Evolutionary conservation across 257 asterid species (phyloP).

Genomic region (Cinchona pubescens): DNA sequence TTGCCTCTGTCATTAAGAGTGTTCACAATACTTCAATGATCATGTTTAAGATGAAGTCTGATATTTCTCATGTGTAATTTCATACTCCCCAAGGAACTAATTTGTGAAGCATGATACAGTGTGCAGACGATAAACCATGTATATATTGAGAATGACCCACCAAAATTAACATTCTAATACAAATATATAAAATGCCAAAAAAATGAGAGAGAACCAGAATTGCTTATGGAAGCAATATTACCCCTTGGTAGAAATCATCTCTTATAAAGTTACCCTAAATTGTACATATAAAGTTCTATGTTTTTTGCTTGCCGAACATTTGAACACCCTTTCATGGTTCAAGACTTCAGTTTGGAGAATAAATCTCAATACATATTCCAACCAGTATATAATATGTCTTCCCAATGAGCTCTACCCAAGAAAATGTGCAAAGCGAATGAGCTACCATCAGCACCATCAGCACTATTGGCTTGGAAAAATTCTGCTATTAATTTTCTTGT

Average conservation of each 20-base stretch:
- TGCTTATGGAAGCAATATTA: neutral
- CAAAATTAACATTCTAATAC: neutral
- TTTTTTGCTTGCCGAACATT: neutral
- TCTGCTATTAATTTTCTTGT: slow-evolving; percentile 15
- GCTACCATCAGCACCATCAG: slow-evolving; percentile 14
- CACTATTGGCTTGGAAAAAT: slow-evolving; percentile 13
- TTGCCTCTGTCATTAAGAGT: neutral
- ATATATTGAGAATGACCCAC: neutral
- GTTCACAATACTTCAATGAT: too few species aligned
- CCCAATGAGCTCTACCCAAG: slow-evolving; percentile 5
- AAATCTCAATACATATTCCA: neutral
- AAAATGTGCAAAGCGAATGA: slow-evolving; percentile 11
- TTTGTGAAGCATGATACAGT: neutral
- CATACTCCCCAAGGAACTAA: neutral
- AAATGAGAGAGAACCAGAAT: neutral
- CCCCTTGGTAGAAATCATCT: neutral
- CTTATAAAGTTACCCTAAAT: neutral
- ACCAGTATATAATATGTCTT: neutral
- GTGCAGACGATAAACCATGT: neutral
- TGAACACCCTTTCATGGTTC: neutral
- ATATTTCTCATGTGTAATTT: neutral
- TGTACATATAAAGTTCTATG: slow-evolving; percentile 15
- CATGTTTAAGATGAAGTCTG: neutral
- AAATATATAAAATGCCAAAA: neutral
- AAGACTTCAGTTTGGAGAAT: neutral